phyloP scores from a whole-genome alignment of 257 asterid species.

The Scutellaria galericulata region DNA sequence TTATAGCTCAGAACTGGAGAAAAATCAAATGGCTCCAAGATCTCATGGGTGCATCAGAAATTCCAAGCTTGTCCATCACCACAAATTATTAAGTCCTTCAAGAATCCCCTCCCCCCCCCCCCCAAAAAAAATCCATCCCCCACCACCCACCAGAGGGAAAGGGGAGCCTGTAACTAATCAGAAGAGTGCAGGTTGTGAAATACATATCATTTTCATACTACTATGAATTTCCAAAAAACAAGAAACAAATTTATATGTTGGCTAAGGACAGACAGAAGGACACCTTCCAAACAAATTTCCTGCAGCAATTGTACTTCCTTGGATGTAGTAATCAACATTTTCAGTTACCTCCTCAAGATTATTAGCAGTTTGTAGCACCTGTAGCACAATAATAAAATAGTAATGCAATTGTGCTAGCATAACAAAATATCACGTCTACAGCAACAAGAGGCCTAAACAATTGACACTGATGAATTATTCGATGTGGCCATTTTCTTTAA shows the following conservation, averaged over 20 bases:
- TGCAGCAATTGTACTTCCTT: constrained; percentile 93
- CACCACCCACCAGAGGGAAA: background rate
- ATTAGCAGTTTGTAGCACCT: constrained; percentile 95
- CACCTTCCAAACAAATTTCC: constrained; percentile 99
- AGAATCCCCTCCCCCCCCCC: background rate
- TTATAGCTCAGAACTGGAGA: background rate
- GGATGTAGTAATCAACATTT: constrained; percentile 92
- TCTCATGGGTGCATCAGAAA: constrained; percentile 5
- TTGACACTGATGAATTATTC: constrained; percentile 18
- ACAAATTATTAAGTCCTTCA: background rate
- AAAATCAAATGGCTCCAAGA: constrained; percentile 3
- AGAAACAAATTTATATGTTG: constrained; percentile 26
- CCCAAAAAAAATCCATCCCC: background rate
- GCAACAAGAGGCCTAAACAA: constrained; percentile 11
- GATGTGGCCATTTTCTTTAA: constrained; percentile 26
- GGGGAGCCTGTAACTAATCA: background rate
- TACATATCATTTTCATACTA: background rate
- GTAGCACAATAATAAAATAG: constrained; percentile 33
- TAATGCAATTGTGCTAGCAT: constrained; percentile 20
- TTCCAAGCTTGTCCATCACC: background rate
- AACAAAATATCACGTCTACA: constrained; percentile 18
- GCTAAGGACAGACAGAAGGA: constrained; percentile 28
- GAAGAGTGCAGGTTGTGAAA: constrained; percentile 18
- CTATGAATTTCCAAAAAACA: background rate
- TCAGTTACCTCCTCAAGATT: constrained; percentile 99